phyloP scores from a whole-genome alignment of 495 filamentous ascomycete genomes.

The Aspergillus asperescens region DNA sequence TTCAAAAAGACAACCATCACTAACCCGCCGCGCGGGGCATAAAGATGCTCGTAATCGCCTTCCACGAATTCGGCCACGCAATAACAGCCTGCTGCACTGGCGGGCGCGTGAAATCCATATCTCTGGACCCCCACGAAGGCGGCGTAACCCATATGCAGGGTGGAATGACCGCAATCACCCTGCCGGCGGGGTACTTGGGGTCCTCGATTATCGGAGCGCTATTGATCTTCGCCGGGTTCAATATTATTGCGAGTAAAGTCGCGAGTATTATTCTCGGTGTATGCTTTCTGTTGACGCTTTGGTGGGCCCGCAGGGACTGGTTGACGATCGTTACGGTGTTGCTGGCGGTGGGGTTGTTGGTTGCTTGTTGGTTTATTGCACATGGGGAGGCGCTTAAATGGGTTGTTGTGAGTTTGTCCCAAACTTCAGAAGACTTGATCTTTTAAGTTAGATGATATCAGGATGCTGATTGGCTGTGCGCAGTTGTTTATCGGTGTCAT shows the following conservation, averaged over 20 bases:
- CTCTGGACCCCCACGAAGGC: slow-evolving; percentile 62
- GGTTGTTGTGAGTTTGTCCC: slow-evolving; percentile 51
- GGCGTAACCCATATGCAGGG: slow-evolving; percentile 76
- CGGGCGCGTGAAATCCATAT: slow-evolving; percentile 67
- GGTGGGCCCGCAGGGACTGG: slow-evolving; percentile 77
- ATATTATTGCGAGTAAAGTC: slow-evolving; percentile 74
- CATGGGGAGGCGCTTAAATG: slow-evolving; percentile 68
- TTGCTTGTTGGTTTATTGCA: slow-evolving; percentile 75
- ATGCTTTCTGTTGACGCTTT: slow-evolving; percentile 69
- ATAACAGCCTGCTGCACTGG: slow-evolving; percentile 67
- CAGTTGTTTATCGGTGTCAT: slow-evolving; percentile 76
- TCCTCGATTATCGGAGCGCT: slow-evolving; percentile 70
- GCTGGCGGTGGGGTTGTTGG: slow-evolving; percentile 61
- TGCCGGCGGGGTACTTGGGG: slow-evolving; percentile 74
- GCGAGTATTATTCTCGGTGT: slow-evolving; percentile 67
- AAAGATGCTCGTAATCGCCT: slow-evolving; percentile 84
- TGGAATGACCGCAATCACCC: slow-evolving; percentile 64
- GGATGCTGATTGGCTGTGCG: not conserved
- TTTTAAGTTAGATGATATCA: not conserved
- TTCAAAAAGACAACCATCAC: no score
- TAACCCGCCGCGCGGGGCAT: no score
- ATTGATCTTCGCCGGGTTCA: slow-evolving; percentile 73
- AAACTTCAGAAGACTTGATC: no score
- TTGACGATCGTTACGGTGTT: slow-evolving; percentile 65
- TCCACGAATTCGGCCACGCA: slow-evolving; percentile 79